phyloP scores from a whole-genome alignment of 805 yeast genomes.

The Myxozyma melibiosi region DNA sequence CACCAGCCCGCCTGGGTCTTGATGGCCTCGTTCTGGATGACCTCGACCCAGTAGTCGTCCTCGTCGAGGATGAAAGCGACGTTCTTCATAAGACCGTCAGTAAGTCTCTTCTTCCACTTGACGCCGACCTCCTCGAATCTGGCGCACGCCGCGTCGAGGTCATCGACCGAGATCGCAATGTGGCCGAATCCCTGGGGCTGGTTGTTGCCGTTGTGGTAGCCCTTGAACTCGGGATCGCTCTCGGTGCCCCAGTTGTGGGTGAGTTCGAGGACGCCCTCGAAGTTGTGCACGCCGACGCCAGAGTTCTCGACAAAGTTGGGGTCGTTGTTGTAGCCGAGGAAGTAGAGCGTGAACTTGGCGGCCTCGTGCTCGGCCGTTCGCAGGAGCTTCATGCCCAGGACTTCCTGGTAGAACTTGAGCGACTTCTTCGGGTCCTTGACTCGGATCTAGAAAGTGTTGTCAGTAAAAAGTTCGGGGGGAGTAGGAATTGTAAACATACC shows the following conservation, averaged over 20 bases:
- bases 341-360: slow-evolving; percentile 84
- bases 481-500: slow-evolving; percentile 14
- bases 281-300: slow-evolving; percentile 40
- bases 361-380: slow-evolving; percentile 57
- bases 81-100: slow-evolving; percentile 55
- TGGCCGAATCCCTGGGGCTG: slow-evolving; percentile 85
- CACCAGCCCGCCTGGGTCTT: slow-evolving; percentile 29
- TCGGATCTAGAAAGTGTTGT: slow-evolving; percentile 76
- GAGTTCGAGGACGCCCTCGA: slow-evolving; percentile 79
- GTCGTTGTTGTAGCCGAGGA: slow-evolving; percentile 65
- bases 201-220: slow-evolving; percentile 82
- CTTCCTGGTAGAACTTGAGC: slow-evolving; percentile 73
- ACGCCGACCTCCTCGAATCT: slow-evolving; percentile 52
- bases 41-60: slow-evolving; percentile 84
- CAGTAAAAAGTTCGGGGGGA: slow-evolving; percentile 44
- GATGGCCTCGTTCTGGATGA: slow-evolving; percentile 45
- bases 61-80: slow-evolving; percentile 84
- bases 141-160: slow-evolving; percentile 57
- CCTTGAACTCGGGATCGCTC: slow-evolving; percentile 63
- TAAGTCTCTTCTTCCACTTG: slow-evolving; percentile 50
- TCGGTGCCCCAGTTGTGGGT: slow-evolving; percentile 98
- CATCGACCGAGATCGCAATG: slow-evolving; percentile 71
- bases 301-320: slow-evolving; percentile 49
- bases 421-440: slow-evolving; percentile 81
- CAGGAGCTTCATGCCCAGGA: slow-evolving; percentile 77